Evolutionary conservation across 2,329 filamentous ascomycete species (phyloP).

Genomic region (Colletotrichum costaricense): DNA sequence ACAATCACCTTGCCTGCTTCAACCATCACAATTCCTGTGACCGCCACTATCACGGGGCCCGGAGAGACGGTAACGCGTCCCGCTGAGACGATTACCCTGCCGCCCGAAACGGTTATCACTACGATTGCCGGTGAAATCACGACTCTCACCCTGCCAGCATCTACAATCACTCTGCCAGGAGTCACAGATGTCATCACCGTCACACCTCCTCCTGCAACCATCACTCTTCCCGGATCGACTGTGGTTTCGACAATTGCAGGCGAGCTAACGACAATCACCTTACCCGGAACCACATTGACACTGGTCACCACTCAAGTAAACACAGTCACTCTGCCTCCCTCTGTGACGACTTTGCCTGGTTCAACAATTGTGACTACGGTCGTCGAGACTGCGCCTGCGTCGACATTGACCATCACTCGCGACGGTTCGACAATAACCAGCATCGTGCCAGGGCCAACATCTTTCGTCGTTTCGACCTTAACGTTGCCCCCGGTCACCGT

Average conservation of each 20-base stretch:
- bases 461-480: slow-evolving; percentile 34
- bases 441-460: slow-evolving; percentile 39
- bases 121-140: slow-evolving; percentile 39
- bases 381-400: slow-evolving; percentile 42
- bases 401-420: slow-evolving; percentile 46
- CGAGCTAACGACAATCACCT: slow-evolving; percentile 23
- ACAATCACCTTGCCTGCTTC: slow-evolving; percentile 14
- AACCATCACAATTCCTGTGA: slow-evolving; percentile 37
- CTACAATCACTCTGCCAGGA: too few species aligned
- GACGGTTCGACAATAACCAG: slow-evolving; percentile 44
- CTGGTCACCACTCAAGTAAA: slow-evolving; percentile 14
- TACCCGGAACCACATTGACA: slow-evolving; percentile 30
- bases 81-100: slow-evolving; percentile 32
- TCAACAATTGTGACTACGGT: slow-evolving; percentile 47
- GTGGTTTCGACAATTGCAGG: slow-evolving; percentile 43
- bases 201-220: slow-evolving; percentile 12
- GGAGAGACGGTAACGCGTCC: too few species aligned
- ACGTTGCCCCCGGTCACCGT: slow-evolving; percentile 43
- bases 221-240: slow-evolving; percentile 20
- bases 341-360: slow-evolving; percentile 40
- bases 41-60: slow-evolving; percentile 39
- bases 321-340: slow-evolving; percentile 36
- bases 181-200: not conserved
- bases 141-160: slow-evolving; percentile 25
- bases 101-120: slow-evolving; percentile 42